Percentiles rank a stretch among this genome's conserved stretches.
These are phyloP conservation scores for Musa balbisiana DNA, from an alignment of 202 grass and related monocot genomes.

Conservation along the genomic window DNA sequence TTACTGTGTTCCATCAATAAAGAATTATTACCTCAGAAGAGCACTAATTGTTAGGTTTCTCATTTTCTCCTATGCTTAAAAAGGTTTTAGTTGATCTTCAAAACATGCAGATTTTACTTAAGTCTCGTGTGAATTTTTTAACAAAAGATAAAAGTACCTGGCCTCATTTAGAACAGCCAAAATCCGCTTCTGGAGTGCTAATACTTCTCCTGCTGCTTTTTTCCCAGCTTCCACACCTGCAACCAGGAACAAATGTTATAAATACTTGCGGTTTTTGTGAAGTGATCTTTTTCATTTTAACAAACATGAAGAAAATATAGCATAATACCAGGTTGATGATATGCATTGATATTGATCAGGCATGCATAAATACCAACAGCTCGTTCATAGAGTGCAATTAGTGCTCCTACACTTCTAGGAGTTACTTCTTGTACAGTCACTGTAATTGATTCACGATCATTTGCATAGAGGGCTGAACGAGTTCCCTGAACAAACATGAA, in stretches of 20 bases:
- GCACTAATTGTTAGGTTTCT: background rate
- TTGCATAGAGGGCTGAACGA: constrained; percentile 90
- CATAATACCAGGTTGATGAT: constrained; percentile 82
- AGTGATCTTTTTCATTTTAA: constrained; percentile 5
- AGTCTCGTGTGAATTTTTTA: no score
- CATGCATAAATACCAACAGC: constrained; percentile 91
- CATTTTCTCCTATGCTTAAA: background rate
- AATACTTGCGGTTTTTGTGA: constrained; percentile 14
- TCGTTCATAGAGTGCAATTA: constrained; percentile 91
- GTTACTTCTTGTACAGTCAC: constrained; percentile 95
- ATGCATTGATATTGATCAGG: constrained; percentile 94
- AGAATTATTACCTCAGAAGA: background rate
- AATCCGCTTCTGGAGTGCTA: constrained; percentile 95
- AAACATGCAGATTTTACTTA: background rate
- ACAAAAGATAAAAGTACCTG: constrained; percentile 29
- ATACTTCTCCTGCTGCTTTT: constrained; percentile 91
- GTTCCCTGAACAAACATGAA: constrained; percentile 52
- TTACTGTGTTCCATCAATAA: no score
- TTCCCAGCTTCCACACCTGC: constrained; percentile 97
- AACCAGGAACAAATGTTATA: background rate
- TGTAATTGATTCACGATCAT: constrained; percentile 84
- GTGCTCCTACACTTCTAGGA: constrained; percentile 78
- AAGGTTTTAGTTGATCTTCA: background rate
- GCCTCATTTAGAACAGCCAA: constrained; percentile 79
- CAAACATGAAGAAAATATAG: constrained; percentile 12